Evolutionary conservation across 805 yeast species (phyloP), one percentile per base, ranked within the genome.

Genomic region (Suhomyces vadensis): DNA sequence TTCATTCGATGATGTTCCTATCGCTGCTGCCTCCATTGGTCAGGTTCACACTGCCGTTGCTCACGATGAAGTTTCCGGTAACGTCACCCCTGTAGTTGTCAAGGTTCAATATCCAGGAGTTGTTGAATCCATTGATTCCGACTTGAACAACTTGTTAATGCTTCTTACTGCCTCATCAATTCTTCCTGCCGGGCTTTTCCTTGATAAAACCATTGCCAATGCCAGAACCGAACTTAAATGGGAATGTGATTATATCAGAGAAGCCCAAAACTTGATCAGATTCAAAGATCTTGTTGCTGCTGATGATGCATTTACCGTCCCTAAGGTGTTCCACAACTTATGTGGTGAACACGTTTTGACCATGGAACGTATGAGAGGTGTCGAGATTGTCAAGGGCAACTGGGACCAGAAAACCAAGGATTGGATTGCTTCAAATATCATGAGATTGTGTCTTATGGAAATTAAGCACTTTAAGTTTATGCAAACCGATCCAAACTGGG

Each of bases 401-500:
- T 81, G 88, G 79, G 73, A 73, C 46, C 97, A 90, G 67, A 81
- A 79, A 6, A 80, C 85, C 6, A 81, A 78, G 49, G 73, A 94
- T 65, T 86, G 86, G 81, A 83, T 94, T 41, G 95, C 96, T 13
- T 79, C 87, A 3, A 78, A 85, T 52, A 82, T 94, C 41, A 86
- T 94, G 96, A 78, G 88, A 51, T 73, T 94, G 33, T 90, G 97
- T 58, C 69, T 94, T 38, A 73, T 78, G 53, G 99, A 94, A 66
- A 87, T 94, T 62, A 87, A 90, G 10, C 71, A 79, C 54, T 91
- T 85, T 70, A 79, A 78, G 57, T 92, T 85, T 68, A 94, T 94
- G 99, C 99, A 94, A 68, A 92, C 98, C 1, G 99, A 94, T 68
- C 99, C 99, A 41, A 94, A 94, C 64, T 94, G 99, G 99, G 97